A percentile compares a stretch with the other conserved stretches of the same genome.
Evolutionary conservation across 2,329 filamentous ascomycete genomes (phyloP).

Genomic region (Ceratocystis albifundus): DNA sequence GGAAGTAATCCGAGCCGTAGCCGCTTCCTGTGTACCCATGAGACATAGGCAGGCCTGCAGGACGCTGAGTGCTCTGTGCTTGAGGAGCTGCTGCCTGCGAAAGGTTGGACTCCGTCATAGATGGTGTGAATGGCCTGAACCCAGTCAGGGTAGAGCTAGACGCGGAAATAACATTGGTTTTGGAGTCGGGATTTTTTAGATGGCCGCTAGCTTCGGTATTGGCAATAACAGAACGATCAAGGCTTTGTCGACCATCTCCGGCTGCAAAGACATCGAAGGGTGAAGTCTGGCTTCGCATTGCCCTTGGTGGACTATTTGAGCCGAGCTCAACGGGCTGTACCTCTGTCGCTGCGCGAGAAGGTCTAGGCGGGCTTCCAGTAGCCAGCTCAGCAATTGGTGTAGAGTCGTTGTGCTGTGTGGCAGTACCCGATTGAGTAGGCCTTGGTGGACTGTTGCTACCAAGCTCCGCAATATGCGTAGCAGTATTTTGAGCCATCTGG

Average conservation of each 20-base stretch:
- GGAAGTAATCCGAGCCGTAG: conserved; percentile 26
- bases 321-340: conserved; percentile 16
- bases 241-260: conserved; percentile 29
- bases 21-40: conserved; percentile 26
- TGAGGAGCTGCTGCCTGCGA: conserved; percentile 23
- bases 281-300: conserved; percentile 22
- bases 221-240: conserved; percentile 27
- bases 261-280: conserved; percentile 29
- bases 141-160: conserved; percentile 8
- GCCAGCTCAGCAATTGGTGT: not conserved
- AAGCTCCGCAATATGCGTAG: conserved; percentile 29
- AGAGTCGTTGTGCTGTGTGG: not conserved
- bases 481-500: not conserved
- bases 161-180: not conserved
- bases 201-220: not conserved
- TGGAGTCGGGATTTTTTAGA: not conserved
- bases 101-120: conserved; percentile 7
- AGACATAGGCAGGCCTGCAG: conserved; percentile 28
- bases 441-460: conserved; percentile 27
- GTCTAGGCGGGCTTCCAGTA: conserved; percentile 1
- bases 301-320: conserved; percentile 14
- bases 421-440: conserved; percentile 25
- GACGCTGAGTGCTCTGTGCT: not conserved
- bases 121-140: conserved; percentile 22
- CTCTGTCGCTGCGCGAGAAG: not conserved